These are phyloP conservation scores for Bipolaris bicolor DNA, from an alignment of 2,329 filamentous ascomycete genomes.

Conservation along the genomic window DNA sequence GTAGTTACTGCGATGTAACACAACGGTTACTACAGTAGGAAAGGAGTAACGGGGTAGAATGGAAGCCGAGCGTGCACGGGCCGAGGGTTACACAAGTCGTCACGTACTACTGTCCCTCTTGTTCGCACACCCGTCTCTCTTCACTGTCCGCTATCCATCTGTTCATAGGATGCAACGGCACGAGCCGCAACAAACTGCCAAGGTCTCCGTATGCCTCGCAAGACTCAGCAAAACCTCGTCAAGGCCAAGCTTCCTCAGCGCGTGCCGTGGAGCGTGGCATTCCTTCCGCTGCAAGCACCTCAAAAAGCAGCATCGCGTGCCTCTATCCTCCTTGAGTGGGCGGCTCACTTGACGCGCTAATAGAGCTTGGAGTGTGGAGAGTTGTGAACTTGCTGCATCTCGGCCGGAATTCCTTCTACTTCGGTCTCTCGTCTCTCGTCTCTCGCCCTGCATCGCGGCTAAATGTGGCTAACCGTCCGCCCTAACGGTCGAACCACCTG, in stretches of 20 bases:
- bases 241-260: not conserved
- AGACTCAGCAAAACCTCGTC: not conserved
- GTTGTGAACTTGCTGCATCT: slow-evolving; percentile 4
- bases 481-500: slow-evolving; percentile 7
- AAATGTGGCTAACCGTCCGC: slow-evolving; percentile 31
- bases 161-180: not conserved
- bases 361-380: not conserved
- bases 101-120: not conserved
- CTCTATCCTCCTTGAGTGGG: not conserved
- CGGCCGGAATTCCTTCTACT: slow-evolving; percentile 27
- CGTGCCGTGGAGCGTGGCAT: slow-evolving; percentile 9
- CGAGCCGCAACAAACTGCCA: not conserved
- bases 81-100: not conserved
- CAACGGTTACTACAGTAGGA: not conserved
- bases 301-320: slow-evolving; percentile 12
- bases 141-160: not conserved
- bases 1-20: not conserved
- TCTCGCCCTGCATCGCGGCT: slow-evolving; percentile 19
- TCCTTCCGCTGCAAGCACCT: slow-evolving; percentile 3
- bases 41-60: not conserved
- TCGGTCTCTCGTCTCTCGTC: slow-evolving; percentile 13
- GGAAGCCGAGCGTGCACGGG: slow-evolving; percentile 1
- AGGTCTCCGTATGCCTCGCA: not conserved
- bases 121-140: not conserved
- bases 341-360: slow-evolving; percentile 4